phyloP scores from a whole-genome alignment of 805 yeast species.

The Cyberlindnera galapagoensis region DNA sequence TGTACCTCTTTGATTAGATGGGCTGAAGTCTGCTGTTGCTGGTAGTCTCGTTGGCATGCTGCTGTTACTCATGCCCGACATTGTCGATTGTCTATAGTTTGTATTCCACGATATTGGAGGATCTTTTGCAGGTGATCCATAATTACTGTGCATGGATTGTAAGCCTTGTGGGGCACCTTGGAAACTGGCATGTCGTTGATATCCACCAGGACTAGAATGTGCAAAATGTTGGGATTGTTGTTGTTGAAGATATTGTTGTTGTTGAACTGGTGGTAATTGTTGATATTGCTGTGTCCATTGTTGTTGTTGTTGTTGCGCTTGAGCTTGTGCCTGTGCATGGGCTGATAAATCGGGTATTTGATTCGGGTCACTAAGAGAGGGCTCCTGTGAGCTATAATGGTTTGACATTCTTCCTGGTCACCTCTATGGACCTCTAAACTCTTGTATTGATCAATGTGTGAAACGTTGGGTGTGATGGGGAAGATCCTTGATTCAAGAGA shows the following conservation, averaged over 20 bases:
- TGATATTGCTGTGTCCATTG: constrained; percentile 4
- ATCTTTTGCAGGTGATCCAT: constrained; percentile 10
- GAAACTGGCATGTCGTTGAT: too few relatives aligned
- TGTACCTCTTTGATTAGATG: constrained; percentile 2
- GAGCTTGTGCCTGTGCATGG: constrained; percentile 2
- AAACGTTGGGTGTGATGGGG: too few relatives aligned
- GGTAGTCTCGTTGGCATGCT: constrained; percentile 17
- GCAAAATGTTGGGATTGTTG: too few relatives aligned
- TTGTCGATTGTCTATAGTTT: constrained; percentile 15
- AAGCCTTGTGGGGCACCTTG: too few relatives aligned
- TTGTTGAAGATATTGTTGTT: constrained; percentile 4
- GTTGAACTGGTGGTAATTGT: constrained; percentile 3
- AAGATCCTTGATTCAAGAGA: too few relatives aligned
- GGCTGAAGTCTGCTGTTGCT: constrained; percentile 6
- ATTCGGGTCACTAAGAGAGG: constrained; percentile 15
- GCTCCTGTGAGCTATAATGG: constrained; percentile 19
- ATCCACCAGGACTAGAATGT: too few relatives aligned
- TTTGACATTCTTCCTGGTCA: constrained; percentile 16
- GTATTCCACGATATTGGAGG: constrained; percentile 20
- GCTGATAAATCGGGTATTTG: constrained; percentile 2
- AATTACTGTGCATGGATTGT: too few relatives aligned
- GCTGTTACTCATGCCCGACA: constrained; percentile 12
- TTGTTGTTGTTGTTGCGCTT: constrained; percentile 5
- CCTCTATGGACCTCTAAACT: too few relatives aligned
- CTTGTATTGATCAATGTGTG: too few relatives aligned